Evolutionary conservation across 163 green algal species (phyloP), one percentile per base, ranked within the genome.

Genomic region (Prototheca stagnorum): DNA sequence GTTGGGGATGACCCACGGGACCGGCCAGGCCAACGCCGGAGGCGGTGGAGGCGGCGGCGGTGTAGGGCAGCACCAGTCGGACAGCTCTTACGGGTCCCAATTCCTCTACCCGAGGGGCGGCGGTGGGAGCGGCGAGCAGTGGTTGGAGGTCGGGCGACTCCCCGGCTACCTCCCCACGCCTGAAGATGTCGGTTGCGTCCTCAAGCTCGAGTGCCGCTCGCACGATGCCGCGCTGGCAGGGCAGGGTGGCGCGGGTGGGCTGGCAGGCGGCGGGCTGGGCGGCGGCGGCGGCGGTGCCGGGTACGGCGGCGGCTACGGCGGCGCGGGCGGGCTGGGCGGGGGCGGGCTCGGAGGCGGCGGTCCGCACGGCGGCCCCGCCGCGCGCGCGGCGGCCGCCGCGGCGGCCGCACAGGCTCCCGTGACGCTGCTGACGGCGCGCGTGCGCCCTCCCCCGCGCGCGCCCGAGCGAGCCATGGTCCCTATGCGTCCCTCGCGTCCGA

Each of bases 111-210:
- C 14, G 14, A 24, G 8, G 14, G 47, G 27, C 35, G 16, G 15
- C 22, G 39, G 31, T 36, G 45, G 33, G 21, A 56, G 61, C 16
- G 62, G 67, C 15, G 80, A 91, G 54, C 72, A 64, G 19, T 91
- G 78, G 78, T 67, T 84, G 23, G 80, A 91, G 75, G 75, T 90
- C 11, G 63, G 63, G 22, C 67, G 62, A 5, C 49, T 47, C 12
- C 63, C 68, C 4, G 49, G 46, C 2, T 96, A 93, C 72, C 88
- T 74, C 2, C 88, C 88, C 1, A 60, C 35, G 1, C 43, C 64
- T 2, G 88, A 95, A 14, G 88, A 98, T 44, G 78, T 95, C 8
- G 86, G 86, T 21, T 80, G 81, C 56, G 56, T 84, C 26, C 68
- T 98, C 25, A 92, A 92, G 57, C 84, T 81, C 56, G 86, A 98